A percentile compares a stretch with the other conserved stretches of the same genome.
These are phyloP conservation scores for Excoecaria cochinchinensis DNA, from an alignment of 345 rosid species.

Conservation along the genomic window DNA sequence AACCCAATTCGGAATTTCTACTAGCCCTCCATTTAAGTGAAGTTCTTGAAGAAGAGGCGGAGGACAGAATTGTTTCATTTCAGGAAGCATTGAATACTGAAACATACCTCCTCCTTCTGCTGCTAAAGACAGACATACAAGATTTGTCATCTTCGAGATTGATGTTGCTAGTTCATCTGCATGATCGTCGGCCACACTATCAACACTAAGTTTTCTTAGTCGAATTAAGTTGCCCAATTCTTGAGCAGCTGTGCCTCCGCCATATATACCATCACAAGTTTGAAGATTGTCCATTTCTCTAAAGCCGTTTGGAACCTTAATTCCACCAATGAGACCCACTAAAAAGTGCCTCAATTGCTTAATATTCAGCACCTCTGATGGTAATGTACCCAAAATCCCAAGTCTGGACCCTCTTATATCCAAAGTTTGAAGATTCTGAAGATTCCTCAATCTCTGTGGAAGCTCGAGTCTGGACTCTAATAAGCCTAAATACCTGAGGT, in stretches of 20 bases:
- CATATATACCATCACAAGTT: slow-evolving; percentile 16
- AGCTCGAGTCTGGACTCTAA: background rate
- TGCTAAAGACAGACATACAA: background rate
- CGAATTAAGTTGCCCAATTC: background rate
- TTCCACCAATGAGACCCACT: slow-evolving; percentile 9
- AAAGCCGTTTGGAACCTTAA: slow-evolving; percentile 9
- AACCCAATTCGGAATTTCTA: background rate
- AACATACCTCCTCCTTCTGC: background rate
- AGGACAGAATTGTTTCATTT: slow-evolving; percentile 4
- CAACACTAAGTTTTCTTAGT: background rate
- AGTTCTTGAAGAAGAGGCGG: background rate
- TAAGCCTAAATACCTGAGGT: background rate
- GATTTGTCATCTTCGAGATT: slow-evolving; percentile 4
- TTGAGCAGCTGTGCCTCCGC: slow-evolving; percentile 15
- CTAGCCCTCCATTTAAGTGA: background rate
- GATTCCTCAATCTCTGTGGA: background rate
- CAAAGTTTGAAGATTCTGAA: background rate
- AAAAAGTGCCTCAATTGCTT: slow-evolving; percentile 18
- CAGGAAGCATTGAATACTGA: background rate
- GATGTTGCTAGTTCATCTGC: background rate
- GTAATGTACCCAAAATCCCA: background rate
- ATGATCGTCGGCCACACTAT: slow-evolving; percentile 5
- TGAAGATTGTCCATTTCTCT: slow-evolving; percentile 10
- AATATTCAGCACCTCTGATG: background rate
- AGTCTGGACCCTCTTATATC: background rate